Base-by-base conservation (phyloP, 148 eudicot genomes). In the Rhododendron henanense region DNA sequence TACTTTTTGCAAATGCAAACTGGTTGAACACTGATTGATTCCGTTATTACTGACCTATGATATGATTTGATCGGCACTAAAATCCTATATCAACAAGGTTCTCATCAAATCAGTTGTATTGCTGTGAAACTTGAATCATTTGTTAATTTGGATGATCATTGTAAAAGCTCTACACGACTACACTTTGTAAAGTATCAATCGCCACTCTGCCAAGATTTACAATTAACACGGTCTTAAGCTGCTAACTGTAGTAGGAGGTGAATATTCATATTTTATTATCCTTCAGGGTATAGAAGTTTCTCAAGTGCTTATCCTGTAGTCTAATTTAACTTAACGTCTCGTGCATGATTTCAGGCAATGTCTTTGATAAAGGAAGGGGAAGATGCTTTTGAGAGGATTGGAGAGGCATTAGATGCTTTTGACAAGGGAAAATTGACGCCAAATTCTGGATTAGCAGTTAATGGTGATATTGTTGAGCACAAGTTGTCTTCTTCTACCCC, bases 391-490 rank as follows among this genome's bases (percentile, higher is more conserved):
- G 88, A 88, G 86, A 91, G 89, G 88, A 91, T 91, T 83, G 98
- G 90, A 75, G 94, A 93, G 84, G 93, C 92, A 76, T 83, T 93
- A 81, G 95, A 93, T 83, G 90, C 83, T 88, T 89, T 91, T 53
- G 92, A 87, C 84, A 91, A 86, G 18, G 90, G 67, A 85, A 74
- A 55, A 23, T 41, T 61, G 35, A 15, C 41, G 31, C 11, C 35
- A 85, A 41, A 84, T 84, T 33, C 6, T 33, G 44, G 79, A 44
- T 5, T 25, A 19, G 23, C 65, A 35, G 87, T 84, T 48, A 89
- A 86, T 85, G 89, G 91, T 25, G 80, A 50, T 79, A 25, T 63
- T 19, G 71, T 77, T 87, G 78, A 74, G 85, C 83, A 28, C 81
- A 89, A 79, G 35, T 47, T 78, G 79, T 81, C 63, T 85, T 81